A percentile compares a stretch with the other conserved stretches of the same genome.
Evolutionary conservation across 805 yeast genomes (phyloP).

Genomic region (Starmerella bombicola): DNA sequence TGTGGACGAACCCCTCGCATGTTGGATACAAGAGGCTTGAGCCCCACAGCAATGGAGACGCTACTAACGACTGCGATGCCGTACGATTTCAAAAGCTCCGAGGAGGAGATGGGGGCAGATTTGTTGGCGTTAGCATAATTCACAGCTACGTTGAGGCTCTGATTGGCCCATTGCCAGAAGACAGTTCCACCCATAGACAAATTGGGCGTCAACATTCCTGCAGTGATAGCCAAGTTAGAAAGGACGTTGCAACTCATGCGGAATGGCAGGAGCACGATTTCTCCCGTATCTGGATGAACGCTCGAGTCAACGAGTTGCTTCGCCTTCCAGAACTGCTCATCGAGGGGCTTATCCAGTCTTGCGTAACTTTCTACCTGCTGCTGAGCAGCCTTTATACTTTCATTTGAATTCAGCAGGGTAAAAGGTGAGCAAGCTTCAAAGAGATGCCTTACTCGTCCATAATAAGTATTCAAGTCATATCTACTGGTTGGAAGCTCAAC

Average conservation of each 20-base stretch:
- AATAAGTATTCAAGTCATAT: slow-evolving; percentile 68
- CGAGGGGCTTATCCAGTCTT: slow-evolving; percentile 55
- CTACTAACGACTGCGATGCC: slow-evolving; percentile 85
- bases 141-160: slow-evolving; percentile 90
- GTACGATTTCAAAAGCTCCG: slow-evolving; percentile 68
- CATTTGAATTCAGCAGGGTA: slow-evolving; percentile 62
- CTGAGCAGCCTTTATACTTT: slow-evolving; percentile 54
- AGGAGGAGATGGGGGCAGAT: slow-evolving; percentile 74
- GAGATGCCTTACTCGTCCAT: slow-evolving; percentile 92
- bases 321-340: slow-evolving; percentile 79
- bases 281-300: slow-evolving; percentile 93
- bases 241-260: slow-evolving; percentile 94
- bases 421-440: slow-evolving; percentile 84
- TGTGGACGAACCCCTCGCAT: slow-evolving; percentile 56
- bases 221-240: slow-evolving; percentile 86
- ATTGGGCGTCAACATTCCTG: slow-evolving; percentile 95
- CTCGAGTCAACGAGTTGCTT: slow-evolving; percentile 81
- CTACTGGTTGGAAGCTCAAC: slow-evolving; percentile 26
- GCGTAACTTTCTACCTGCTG: slow-evolving; percentile 56
- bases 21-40: slow-evolving; percentile 81
- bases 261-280: slow-evolving; percentile 82
- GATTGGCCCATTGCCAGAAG: slow-evolving; percentile 98
- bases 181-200: slow-evolving; percentile 80
- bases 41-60: slow-evolving; percentile 89
- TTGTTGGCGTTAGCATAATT: slow-evolving; percentile 94